Base-by-base conservation (phyloP, 169 alveolate species). In the Perkinsus marinus region DNA sequence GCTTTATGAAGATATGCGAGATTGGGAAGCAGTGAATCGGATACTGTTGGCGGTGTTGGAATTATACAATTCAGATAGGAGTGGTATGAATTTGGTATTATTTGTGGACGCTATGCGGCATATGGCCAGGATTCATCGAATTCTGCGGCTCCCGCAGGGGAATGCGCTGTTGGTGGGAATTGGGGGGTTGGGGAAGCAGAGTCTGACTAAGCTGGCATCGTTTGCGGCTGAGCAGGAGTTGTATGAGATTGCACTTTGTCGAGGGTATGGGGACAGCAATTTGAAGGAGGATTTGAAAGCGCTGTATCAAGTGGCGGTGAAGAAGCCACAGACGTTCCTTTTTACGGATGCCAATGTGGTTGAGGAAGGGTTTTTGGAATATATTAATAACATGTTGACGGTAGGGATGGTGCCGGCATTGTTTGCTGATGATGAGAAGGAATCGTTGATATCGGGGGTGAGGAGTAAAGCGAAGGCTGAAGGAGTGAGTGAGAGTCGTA, bases 121-220 rank as follows among this genome's bases (percentile, higher is more conserved):
- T 94, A 97, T 98, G 41, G 96, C 93, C 92, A 95, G 98, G 90
- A 95, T 98, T 68, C 97, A 97, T 69, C 95, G 99, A 94, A 96
- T 98, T 91, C 94, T 98, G 43, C 96, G 98, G 39, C 96, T 97
- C 93, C 97, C 97, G 90, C 97, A 98, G 38, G 98, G 99, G 39
- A 98, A 97, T 93, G 99, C 99, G 38, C 95, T 98, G 92, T 95
- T 98, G 26, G 97, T 98, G 89, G 99, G 99, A 39, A 98, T 97
- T 34, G 99, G 99, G 9, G 99, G 99, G 93, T 97, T 99, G 39
- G 99, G 99, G 89, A 98, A 97, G 92, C 97, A 97, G 94, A 95
- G 98, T 39, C 96, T 98, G 37, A 94, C 98, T 36, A 95, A 97
- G 93, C 96, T 97, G 26, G 98, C 99, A 38, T 94, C 97, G 37